Evolutionary conservation across 805 yeast genomes (phyloP).

Genomic region (Pichia kluyveri): DNA sequence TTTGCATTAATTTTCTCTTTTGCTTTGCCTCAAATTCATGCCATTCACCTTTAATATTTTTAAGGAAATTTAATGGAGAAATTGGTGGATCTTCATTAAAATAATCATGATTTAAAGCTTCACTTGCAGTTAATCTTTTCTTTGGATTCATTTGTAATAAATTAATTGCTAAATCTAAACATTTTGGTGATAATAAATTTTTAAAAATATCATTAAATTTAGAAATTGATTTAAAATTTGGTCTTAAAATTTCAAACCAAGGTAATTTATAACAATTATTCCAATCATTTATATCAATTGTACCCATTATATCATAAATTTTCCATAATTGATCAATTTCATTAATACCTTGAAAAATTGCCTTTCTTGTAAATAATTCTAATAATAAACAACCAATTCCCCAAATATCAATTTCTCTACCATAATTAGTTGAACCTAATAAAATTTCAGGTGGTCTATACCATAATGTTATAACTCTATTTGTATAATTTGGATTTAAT

Average conservation of each 20-base stretch:
- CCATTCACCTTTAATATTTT: constrained; percentile 75
- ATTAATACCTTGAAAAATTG: constrained; percentile 81
- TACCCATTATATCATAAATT: constrained; percentile 79
- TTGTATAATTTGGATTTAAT: constrained; percentile 75
- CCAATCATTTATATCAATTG: constrained; percentile 69
- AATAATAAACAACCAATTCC: constrained; percentile 88
- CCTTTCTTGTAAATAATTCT: constrained; percentile 66
- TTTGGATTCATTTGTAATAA: constrained; percentile 63
- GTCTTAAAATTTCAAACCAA: constrained; percentile 84
- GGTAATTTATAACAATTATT: constrained; percentile 73
- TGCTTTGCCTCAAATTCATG: constrained; percentile 94
- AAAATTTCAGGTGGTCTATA: constrained; percentile 93
- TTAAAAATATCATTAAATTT: constrained; percentile 36
- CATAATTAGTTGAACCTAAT: constrained; percentile 85
- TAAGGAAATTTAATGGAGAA: constrained; percentile 46
- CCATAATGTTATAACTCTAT: constrained; percentile 94
- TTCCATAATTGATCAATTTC: constrained; percentile 76
- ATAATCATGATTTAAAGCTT: constrained; percentile 64
- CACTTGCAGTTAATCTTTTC: constrained; percentile 54
- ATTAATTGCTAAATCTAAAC: constrained; percentile 56
- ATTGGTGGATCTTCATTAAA: constrained; percentile 63
- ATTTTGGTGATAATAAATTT: constrained; percentile 35
- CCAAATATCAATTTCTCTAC: constrained; percentile 91
- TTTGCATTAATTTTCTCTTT: constrained; percentile 37
- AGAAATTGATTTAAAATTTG: constrained; percentile 32